Base-by-base conservation (phyloP, 257 asterid genomes). In the Nemophila menziesii region DNA sequence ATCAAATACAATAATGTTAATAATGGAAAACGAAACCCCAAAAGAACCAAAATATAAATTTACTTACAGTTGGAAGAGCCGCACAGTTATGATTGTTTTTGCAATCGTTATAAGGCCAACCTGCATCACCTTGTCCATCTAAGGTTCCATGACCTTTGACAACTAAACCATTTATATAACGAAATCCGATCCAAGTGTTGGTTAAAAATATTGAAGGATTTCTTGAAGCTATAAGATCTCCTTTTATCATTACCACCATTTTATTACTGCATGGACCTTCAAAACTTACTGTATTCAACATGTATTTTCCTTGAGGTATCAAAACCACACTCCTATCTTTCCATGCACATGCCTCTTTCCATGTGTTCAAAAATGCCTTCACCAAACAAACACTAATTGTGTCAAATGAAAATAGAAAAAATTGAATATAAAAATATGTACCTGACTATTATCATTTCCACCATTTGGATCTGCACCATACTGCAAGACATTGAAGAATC, bases 51-150 rank as follows among this genome's bases (percentile, higher is more conserved):
- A 10, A 44, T 9, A 5, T 8, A 22, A n/a, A n/a, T n/a, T n/a
- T n/a, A 72, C 72, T 64, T 56, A 78, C 96, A 21, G 63, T 71
- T 0, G 92, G 96, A 58, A 86, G 86, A 46, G 65, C 48, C 22
- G 4, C 39, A 73, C 96, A 86, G 0, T 33, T 8, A 0, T 65
- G 49, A 13, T 67, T 72, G 11, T 2, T 49, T 14, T 16, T 4
- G 64, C 92, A 76, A 69, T 80, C 78, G 11, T 76, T 76, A 15
- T 62, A 68, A 10, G 48, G 63, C 86, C 92, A 80, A 1, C 78
- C 92, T 0, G 39, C 43, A 2, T 20, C 53, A 6, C 92, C 92
- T 47, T 70, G 79, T 3, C 86, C 92, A 15, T 80, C 83, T 51
- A 76, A 55, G 34, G n/a, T 2, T 0, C 92, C 86, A n/a, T 80